phyloP scores from a whole-genome alignment of 2,329 filamentous ascomycete species.

The Curvularia hawaiiensis region DNA sequence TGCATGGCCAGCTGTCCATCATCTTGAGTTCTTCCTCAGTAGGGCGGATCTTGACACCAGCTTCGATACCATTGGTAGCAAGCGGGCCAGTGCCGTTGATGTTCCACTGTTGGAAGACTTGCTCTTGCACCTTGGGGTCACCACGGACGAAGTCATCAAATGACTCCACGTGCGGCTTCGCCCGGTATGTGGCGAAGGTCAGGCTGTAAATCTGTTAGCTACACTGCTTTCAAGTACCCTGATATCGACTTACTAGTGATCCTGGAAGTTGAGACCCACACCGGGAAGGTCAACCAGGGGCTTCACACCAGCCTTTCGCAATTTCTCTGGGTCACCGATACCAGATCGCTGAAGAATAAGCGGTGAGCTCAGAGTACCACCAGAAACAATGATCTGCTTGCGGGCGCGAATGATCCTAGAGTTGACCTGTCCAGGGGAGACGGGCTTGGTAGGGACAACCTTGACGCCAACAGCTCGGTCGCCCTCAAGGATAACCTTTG shows the following conservation, averaged over 20 bases:
- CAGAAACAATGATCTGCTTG: slow-evolving; percentile 75
- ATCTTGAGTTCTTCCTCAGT: slow-evolving; percentile 69
- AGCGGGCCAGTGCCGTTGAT: slow-evolving; percentile 78
- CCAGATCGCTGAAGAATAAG: slow-evolving; percentile 77
- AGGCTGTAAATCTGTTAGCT: slow-evolving; percentile 41
- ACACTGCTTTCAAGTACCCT: neutral
- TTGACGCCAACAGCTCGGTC: slow-evolving; percentile 73
- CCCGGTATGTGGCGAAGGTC: slow-evolving; percentile 72
- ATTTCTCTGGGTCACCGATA: slow-evolving; percentile 74
- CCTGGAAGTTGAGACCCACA: slow-evolving; percentile 78
- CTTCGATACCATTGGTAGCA: slow-evolving; percentile 79
- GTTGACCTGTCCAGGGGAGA: slow-evolving; percentile 59
- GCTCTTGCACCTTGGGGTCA: slow-evolving; percentile 73
- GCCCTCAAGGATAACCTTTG: slow-evolving; percentile 68
- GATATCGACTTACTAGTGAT: slow-evolving; percentile 59
- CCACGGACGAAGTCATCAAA: slow-evolving; percentile 83
- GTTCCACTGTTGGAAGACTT: slow-evolving; percentile 78
- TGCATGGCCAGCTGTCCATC: slow-evolving; percentile 75
- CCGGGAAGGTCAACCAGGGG: slow-evolving; percentile 73
- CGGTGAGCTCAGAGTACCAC: slow-evolving; percentile 74
- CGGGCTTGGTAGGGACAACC: slow-evolving; percentile 72
- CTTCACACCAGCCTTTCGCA: slow-evolving; percentile 70
- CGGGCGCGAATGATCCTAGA: slow-evolving; percentile 68
- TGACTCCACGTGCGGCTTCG: slow-evolving; percentile 75
- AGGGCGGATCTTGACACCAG: slow-evolving; percentile 78